Evolutionary conservation across 2,329 filamentous ascomycete genomes (phyloP).

Genomic region (Gaeumannomyces sp.): DNA sequence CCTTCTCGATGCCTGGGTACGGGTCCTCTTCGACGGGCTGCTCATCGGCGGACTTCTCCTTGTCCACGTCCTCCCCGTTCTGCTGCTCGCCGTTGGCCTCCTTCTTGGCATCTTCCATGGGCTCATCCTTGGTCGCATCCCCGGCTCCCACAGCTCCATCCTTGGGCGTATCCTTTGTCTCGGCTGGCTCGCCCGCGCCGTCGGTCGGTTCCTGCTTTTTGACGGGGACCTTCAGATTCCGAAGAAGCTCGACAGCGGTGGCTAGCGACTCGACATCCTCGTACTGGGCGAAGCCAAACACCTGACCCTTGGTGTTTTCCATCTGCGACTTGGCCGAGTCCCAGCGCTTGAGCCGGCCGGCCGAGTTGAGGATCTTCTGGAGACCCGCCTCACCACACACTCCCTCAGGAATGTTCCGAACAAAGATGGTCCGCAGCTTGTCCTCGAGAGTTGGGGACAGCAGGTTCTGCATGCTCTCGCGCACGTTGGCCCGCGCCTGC

Average conservation of each 20-base stretch:
- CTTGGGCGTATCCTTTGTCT: neutral
- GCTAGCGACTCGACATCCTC: conserved; percentile 85
- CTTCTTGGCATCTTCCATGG: conserved; percentile 25
- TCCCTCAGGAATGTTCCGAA: conserved; percentile 78
- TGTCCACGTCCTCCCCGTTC: conserved; percentile 24
- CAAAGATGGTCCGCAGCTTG: conserved; percentile 83
- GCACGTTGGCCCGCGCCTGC: conserved; percentile 57
- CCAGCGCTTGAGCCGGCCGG: conserved; percentile 78
- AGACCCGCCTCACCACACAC: conserved; percentile 70
- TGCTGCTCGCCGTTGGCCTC: conserved; percentile 29
- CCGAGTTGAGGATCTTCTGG: conserved; percentile 70
- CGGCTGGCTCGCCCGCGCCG: conserved; percentile 29
- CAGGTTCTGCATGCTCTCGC: conserved; percentile 65
- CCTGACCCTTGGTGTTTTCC: conserved; percentile 69
- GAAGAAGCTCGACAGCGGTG: conserved; percentile 77
- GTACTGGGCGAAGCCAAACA: conserved; percentile 93
- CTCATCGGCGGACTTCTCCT: conserved; percentile 30
- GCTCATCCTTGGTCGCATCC: conserved; percentile 28
- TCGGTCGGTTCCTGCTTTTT: conserved; percentile 57
- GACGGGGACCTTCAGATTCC: conserved; percentile 73
- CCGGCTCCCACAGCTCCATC: conserved; percentile 19
- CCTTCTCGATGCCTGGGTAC: conserved; percentile 58
- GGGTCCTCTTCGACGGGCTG: conserved; percentile 27
- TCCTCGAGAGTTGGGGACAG: conserved; percentile 85
- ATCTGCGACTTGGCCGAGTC: conserved; percentile 59